Evolutionary conservation across 805 yeast species (phyloP), one percentile per base, ranked within the genome.

Genomic region (Pichia manshurica): DNA sequence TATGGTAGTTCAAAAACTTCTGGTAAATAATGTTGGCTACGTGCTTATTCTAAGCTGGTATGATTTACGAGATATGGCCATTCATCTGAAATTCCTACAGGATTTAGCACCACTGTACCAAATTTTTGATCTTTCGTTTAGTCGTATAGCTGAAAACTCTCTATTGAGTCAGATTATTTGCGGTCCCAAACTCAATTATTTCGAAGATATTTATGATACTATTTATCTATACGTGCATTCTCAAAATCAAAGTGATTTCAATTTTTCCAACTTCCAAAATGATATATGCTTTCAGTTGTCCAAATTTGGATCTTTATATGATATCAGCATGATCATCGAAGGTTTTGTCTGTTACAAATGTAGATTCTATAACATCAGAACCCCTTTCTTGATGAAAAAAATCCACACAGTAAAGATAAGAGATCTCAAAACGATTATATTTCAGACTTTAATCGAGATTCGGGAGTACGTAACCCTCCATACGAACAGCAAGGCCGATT

Each of bases 291-390:
- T 51, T 16, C 51, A 54, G 21, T 43, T 63, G 39, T 42, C 53
- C 13, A 56, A 48, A 42, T 60, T 54, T 54, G 66, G 67, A 12
- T 33, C 46, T 7, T 48, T 62, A 7, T 52, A 52, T 21, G 33
- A 44, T 29, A 45, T 56, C 16, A 39, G 45, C 0, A 37, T 46
- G 15, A 13, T 22, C 0, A 1, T 31, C 17, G 2, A 3, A 5
- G 12, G 7, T 2, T 20, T 33, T 5, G 25, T 19, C 12, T 50
- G 48, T 20, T 63, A 60, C 41, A 44, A 55, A 35, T 65, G 71
- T 41, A 62, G 60, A 17, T 69, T 56, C 50, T 67, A 51, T 46
- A 71, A 69, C 47, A 52, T 68, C 20, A 57, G 72, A 36, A 57
- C 66, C 17, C 61, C 72, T 2, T 63, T 67, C 39, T 54, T 58